These are phyloP conservation scores for carrot (Daucus carota) DNA, from an alignment of 129 eudicot genomes.

Conservation along the genomic window DH1_v3.0 NC_030383.2:5322501-5323000, in stretches of 20 bases:
- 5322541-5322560: constrained; percentile 71
- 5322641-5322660: constrained; percentile 76
- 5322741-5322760: constrained; percentile 42
- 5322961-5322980: neutral
- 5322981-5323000: neutral
- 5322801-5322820: constrained; percentile 33
- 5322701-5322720: constrained; percentile 23
- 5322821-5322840: constrained; percentile 30
- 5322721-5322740: constrained; percentile 32
- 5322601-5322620: constrained; percentile 52
- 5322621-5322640: constrained; percentile 87
- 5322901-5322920: neutral
- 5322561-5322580: constrained; percentile 54
- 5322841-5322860: constrained; percentile 26
- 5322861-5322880: constrained; percentile 39
- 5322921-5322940: no score
- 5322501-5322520: constrained; percentile 73
- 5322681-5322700: constrained; percentile 43
- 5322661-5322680: constrained; percentile 66
- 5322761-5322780: constrained; percentile 53
- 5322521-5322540: constrained; percentile 51
- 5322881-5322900: constrained; percentile 48
- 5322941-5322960: neutral
- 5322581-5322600: constrained; percentile 58
- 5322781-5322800: constrained; percentile 39